Conservation (phyloP, 805 yeast genomes). For the Torulaspora delbrueckii region DNA sequence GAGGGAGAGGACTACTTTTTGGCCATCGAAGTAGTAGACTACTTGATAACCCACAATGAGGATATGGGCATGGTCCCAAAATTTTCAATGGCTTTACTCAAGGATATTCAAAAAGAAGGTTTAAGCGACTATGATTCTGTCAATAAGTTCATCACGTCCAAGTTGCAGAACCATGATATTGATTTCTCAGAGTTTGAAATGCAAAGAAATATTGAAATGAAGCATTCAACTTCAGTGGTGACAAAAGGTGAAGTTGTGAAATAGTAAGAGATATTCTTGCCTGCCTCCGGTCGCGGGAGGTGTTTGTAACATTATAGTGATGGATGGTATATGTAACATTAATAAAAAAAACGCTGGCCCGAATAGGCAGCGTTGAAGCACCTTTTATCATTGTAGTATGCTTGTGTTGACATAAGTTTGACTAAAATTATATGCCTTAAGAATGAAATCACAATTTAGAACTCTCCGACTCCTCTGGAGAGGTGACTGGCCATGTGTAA, state of each 20-base stretch:
- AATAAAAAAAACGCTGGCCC: not conserved
- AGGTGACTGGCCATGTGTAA: constrained; percentile 90
- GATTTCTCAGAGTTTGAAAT: constrained; percentile 29
- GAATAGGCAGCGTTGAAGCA: not conserved
- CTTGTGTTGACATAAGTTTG: not conserved
- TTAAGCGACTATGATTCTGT: constrained; percentile 19
- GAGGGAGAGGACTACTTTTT: constrained; percentile 72
- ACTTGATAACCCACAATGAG: constrained; percentile 74
- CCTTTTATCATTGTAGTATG: not conserved
- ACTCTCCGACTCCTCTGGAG: constrained; percentile 32
- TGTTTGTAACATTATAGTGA: constrained; percentile 7
- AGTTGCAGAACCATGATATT: constrained; percentile 13
- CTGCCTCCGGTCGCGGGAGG: not conserved
- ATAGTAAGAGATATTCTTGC: not conserved
- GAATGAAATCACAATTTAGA: constrained; percentile 4
- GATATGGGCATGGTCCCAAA: constrained; percentile 72
- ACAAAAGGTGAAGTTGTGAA: constrained; percentile 19
- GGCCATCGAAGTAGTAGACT: constrained; percentile 86
- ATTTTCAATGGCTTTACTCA: constrained; percentile 50
- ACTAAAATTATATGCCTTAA: not conserved
- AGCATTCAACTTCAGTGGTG: constrained; percentile 25
- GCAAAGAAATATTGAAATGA: constrained; percentile 22
- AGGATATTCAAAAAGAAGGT: constrained; percentile 27
- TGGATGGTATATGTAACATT: not conserved
- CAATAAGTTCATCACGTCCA: constrained; percentile 14